Conservation (phyloP, 192 early-diverging fungal genomes). For the Podila epicladia region DNA sequence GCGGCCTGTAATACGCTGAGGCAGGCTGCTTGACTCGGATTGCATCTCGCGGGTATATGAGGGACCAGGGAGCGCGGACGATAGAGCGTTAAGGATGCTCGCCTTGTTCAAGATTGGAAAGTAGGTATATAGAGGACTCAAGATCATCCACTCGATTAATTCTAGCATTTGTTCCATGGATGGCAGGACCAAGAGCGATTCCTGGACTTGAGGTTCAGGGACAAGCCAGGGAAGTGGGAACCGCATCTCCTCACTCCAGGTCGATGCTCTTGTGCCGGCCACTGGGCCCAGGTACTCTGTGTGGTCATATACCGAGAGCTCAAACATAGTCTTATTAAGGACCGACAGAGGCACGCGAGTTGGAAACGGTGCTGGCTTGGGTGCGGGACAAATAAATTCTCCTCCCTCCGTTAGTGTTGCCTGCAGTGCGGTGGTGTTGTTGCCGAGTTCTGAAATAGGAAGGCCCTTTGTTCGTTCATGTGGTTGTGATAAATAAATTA, state of each 20-base stretch:
- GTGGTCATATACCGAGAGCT: constrained; percentile 42
- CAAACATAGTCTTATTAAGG: constrained; percentile 51
- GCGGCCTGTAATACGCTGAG: constrained; percentile 41
- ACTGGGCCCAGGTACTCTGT: constrained; percentile 44
- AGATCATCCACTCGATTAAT: constrained; percentile 49
- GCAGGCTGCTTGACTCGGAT: constrained; percentile 4
- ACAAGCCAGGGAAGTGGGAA: constrained; percentile 47
- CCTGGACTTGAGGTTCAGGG: constrained; percentile 39
- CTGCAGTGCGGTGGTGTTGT: constrained; percentile 1
- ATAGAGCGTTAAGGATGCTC: constrained; percentile 39
- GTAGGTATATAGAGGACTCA: constrained; percentile 36
- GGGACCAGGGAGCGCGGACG: constrained; percentile 16
- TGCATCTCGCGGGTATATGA: background rate
- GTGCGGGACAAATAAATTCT: constrained; percentile 25
- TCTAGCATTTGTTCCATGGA: constrained; percentile 30
- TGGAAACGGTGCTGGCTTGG: constrained; percentile 24
- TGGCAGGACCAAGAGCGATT: constrained; percentile 25
- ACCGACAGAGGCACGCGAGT: constrained; percentile 33
- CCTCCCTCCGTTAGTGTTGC: constrained; percentile 32
- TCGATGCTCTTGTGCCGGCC: constrained; percentile 27
- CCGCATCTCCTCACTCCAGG: constrained; percentile 48
- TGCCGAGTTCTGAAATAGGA: background rate
- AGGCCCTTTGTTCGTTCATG: background rate
- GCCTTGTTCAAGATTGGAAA: constrained; percentile 41
- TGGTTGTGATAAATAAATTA: no score